Evolutionary conservation across 495 filamentous ascomycete genomes (phyloP).

Genomic region (Trypethelium eluteriae): DNA sequence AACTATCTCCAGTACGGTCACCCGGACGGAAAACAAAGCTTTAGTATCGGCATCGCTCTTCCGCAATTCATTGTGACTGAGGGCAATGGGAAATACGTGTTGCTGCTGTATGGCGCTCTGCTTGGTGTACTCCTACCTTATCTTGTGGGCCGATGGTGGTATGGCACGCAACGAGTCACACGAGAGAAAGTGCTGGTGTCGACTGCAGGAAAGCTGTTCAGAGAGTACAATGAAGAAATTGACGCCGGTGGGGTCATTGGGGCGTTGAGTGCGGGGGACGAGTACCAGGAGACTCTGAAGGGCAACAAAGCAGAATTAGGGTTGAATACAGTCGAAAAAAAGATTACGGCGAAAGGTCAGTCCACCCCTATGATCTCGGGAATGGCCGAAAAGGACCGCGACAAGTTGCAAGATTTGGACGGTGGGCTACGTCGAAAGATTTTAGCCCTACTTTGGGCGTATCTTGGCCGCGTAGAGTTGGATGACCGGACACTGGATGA

Average conservation of each 20-base stretch:
- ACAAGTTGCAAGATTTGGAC: slow-evolving; percentile 60
- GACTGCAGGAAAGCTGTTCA: slow-evolving; percentile 88
- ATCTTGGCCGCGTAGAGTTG: slow-evolving; percentile 75
- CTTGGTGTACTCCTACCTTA: slow-evolving; percentile 88
- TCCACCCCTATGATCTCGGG: slow-evolving; percentile 45
- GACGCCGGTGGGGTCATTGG: slow-evolving; percentile 70
- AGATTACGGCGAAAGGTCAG: slow-evolving; percentile 54
- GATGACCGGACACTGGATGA: slow-evolving; percentile 63
- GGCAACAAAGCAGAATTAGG: slow-evolving; percentile 67
- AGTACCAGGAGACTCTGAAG: slow-evolving; percentile 65
- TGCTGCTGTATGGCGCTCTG: slow-evolving; percentile 77
- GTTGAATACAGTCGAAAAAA: slow-evolving; percentile 71
- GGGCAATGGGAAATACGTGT: slow-evolving; percentile 89
- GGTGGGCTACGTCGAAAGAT: slow-evolving; percentile 70
- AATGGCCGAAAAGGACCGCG: slow-evolving; percentile 61
- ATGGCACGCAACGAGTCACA: slow-evolving; percentile 83
- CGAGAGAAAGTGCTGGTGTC: slow-evolving; percentile 86
- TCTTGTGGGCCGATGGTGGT: slow-evolving; percentile 96
- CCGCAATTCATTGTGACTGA: slow-evolving; percentile 88
- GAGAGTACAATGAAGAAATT: slow-evolving; percentile 77
- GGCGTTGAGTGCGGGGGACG: slow-evolving; percentile 73
- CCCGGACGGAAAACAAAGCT: slow-evolving; percentile 94
- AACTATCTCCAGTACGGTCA: slow-evolving; percentile 95
- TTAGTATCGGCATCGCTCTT: slow-evolving; percentile 94
- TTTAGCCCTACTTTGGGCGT: slow-evolving; percentile 88